phyloP scores from a whole-genome alignment of 495 filamentous ascomycete genomes.

The Physcia stellaris region DNA sequence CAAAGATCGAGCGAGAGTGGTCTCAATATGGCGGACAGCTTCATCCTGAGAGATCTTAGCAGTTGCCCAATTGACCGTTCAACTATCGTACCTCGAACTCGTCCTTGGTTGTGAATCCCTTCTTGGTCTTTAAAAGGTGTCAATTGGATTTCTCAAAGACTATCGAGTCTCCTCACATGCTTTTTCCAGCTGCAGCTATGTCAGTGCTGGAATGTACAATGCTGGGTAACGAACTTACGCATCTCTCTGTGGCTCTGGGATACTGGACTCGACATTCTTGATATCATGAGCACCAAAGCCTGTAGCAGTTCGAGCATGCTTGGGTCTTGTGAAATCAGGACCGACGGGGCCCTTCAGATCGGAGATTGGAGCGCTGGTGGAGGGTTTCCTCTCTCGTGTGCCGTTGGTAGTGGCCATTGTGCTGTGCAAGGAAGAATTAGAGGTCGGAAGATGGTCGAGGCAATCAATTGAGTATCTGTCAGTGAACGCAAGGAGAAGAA shows the following conservation, averaged over 20 bases:
- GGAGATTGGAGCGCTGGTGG: slow-evolving; percentile 65
- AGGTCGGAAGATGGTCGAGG: background rate
- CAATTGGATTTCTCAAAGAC: too few species aligned
- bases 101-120: slow-evolving; percentile 62
- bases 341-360: slow-evolving; percentile 72
- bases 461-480: slow-evolving; percentile 3
- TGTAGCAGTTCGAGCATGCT: slow-evolving; percentile 89
- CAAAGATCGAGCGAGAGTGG: slow-evolving; percentile 85
- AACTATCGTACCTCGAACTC: slow-evolving; percentile 45
- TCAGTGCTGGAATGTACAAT: too few species aligned
- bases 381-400: slow-evolving; percentile 54
- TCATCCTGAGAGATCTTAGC: slow-evolving; percentile 40
- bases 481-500: slow-evolving; percentile 2
- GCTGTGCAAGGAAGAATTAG: slow-evolving; percentile 4
- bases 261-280: slow-evolving; percentile 78
- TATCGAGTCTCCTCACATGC: slow-evolving; percentile 41
- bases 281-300: slow-evolving; percentile 84
- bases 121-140: too few species aligned
- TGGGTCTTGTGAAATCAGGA: slow-evolving; percentile 59
- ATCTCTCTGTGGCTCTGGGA: slow-evolving; percentile 78
- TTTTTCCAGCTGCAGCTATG: slow-evolving; percentile 83
- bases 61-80: background rate
- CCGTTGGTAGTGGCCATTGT: slow-evolving; percentile 18
- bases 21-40: slow-evolving; percentile 88
- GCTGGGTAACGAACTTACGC: slow-evolving; percentile 46